Percentiles rank a stretch among this genome's conserved stretches.
Conservation (phyloP, 2,329 filamentous ascomycete genomes). For the Verruconis gallopava region DNA sequence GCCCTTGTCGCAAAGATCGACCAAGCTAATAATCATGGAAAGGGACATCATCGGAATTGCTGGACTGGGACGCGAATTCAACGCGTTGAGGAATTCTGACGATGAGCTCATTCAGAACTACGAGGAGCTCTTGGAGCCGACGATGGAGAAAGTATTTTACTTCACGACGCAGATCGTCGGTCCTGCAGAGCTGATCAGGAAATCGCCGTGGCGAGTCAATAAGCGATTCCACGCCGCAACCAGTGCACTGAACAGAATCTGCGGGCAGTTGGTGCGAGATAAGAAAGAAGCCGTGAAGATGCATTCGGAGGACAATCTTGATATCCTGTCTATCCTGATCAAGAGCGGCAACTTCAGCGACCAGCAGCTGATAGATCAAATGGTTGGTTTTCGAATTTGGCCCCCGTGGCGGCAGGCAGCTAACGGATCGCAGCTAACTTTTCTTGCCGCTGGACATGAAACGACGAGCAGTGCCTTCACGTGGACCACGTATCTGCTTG, state of each 20-base stretch:
- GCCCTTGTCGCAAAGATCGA: slow-evolving; percentile 11
- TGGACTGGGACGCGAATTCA: slow-evolving; percentile 32
- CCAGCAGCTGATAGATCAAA: slow-evolving; percentile 38
- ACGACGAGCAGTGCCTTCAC: slow-evolving; percentile 64
- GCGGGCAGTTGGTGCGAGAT: slow-evolving; percentile 33
- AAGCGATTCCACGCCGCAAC: slow-evolving; percentile 26
- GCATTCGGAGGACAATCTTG: slow-evolving; percentile 23
- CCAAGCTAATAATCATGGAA: slow-evolving; percentile 29
- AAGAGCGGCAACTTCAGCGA: slow-evolving; percentile 40
- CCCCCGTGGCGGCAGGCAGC: slow-evolving; percentile 40
- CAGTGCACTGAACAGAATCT: slow-evolving; percentile 19
- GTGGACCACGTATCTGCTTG: slow-evolving; percentile 64
- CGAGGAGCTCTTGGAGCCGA: slow-evolving; percentile 33
- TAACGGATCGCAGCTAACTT: slow-evolving; percentile 19
- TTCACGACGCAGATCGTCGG: slow-evolving; percentile 28
- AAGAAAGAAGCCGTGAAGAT: slow-evolving; percentile 29
- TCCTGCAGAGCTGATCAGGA: slow-evolving; percentile 24
- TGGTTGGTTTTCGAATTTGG: slow-evolving; percentile 43
- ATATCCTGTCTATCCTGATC: slow-evolving; percentile 37
- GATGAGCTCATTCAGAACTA: slow-evolving; percentile 31
- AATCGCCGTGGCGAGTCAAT: slow-evolving; percentile 37
- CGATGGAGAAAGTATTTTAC: slow-evolving; percentile 33
- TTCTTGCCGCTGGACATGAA: slow-evolving; percentile 40
- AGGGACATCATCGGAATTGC: slow-evolving; percentile 35
- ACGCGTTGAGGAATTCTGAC: slow-evolving; percentile 26